A percentile compares a stretch with the other conserved stretches of the same genome.
phyloP scores from a whole-genome alignment of 2,329 filamentous ascomycete genomes.

The Penicillium decumbens region DNA sequence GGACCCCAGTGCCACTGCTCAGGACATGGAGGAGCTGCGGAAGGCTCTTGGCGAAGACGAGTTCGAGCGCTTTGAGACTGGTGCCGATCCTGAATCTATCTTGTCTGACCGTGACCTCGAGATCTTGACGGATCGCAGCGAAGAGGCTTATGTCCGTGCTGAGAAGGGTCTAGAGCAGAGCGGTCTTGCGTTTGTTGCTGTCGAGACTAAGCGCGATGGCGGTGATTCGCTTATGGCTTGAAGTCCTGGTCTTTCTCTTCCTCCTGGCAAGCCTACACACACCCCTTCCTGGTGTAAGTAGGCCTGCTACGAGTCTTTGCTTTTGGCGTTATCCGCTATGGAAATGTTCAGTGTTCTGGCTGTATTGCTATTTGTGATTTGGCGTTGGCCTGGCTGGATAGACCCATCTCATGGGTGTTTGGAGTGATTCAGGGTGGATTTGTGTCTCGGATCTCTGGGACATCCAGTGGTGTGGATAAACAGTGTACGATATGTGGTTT shows the following conservation, averaged over 20 bases:
- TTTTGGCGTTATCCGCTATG: background rate
- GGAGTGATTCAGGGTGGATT: background rate
- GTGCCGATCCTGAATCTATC: slow-evolving; percentile 55
- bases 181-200: slow-evolving; percentile 61
- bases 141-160: slow-evolving; percentile 64
- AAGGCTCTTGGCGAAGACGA: slow-evolving; percentile 68
- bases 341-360: background rate
- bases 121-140: slow-evolving; percentile 70
- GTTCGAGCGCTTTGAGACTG: slow-evolving; percentile 58
- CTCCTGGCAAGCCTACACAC: no score
- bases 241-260: slow-evolving; percentile 2
- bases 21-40: slow-evolving; percentile 58
- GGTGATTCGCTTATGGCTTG: slow-evolving; percentile 33
- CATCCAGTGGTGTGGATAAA: background rate
- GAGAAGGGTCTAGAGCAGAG: slow-evolving; percentile 67
- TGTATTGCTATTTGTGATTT: background rate
- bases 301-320: no score
- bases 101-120: slow-evolving; percentile 72
- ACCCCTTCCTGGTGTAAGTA: no score
- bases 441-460: background rate
- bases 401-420: background rate
- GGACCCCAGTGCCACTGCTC: slow-evolving; percentile 50
- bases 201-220: slow-evolving; percentile 65
- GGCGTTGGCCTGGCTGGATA: background rate
- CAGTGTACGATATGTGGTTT: background rate